A percentile compares a stretch with the other conserved stretches of the same genome.
These are phyloP conservation scores for Arthroderma sp. DNA, from an alignment of 2,329 filamentous ascomycete species.

Conservation along the genomic window DNA sequence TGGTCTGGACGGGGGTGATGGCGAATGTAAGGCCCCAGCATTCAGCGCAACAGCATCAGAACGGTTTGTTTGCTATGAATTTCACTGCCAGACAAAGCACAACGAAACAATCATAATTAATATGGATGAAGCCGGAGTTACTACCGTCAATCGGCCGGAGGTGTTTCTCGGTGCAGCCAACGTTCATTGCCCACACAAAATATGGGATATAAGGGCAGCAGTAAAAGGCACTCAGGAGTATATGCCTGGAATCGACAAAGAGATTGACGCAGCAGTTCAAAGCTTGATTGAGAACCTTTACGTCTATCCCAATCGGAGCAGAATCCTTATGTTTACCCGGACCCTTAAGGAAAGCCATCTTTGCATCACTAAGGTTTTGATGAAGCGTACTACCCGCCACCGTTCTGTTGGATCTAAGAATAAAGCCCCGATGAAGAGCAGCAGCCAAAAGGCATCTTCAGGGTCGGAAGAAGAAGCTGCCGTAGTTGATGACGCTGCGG, in stretches of 20 bases:
- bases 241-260: constrained; percentile 11
- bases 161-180: constrained; percentile 22
- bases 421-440: constrained; percentile 1
- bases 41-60: constrained; percentile 13
- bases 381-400: constrained; percentile 24
- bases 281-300: constrained; percentile 23
- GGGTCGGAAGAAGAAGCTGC: background rate
- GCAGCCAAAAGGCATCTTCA: background rate
- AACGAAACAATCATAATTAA: constrained; percentile 21
- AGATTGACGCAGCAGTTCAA: constrained; percentile 18
- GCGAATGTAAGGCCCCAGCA: constrained; percentile 9
- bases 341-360: constrained; percentile 15
- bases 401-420: constrained; percentile 9
- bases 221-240: constrained; percentile 19
- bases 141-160: constrained; percentile 16
- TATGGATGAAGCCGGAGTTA: constrained; percentile 21
- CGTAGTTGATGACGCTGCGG: background rate
- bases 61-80: constrained; percentile 23
- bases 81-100: constrained; percentile 23
- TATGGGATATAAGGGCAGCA: constrained; percentile 28
- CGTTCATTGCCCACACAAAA: constrained; percentile 25
- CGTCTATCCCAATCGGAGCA: constrained; percentile 17
- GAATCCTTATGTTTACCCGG: constrained; percentile 18
- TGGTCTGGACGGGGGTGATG: constrained; percentile 17
- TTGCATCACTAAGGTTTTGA: constrained; percentile 20